phyloP scores from a whole-genome alignment of 2,329 filamentous ascomycete genomes.

The Didymosphaeria variabile region DNA sequence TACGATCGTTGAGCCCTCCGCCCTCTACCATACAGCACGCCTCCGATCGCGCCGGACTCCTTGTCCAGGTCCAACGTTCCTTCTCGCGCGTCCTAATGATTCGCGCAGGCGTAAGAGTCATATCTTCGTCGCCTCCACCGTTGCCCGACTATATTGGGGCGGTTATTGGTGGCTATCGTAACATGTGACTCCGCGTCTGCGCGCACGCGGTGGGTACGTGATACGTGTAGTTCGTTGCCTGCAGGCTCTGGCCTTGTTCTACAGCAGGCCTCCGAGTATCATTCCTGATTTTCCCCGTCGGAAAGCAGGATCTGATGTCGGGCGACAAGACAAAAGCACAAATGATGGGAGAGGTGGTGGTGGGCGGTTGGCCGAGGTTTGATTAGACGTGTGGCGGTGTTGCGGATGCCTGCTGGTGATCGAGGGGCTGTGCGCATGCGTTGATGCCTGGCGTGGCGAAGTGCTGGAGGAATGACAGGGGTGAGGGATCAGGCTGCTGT shows the following conservation, averaged over 20 bases:
- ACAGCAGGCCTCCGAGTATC: no score
- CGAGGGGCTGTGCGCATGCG: conserved; percentile 13
- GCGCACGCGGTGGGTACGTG: conserved; percentile 16
- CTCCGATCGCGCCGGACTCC: neutral
- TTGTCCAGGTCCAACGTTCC: neutral
- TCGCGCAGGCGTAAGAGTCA: neutral
- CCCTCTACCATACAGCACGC: neutral
- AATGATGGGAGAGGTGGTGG: neutral
- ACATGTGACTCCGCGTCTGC: conserved; percentile 34
- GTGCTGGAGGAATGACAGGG: neutral
- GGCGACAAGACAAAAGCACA: neutral
- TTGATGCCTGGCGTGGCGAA: conserved; percentile 21
- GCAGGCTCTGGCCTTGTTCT: neutral
- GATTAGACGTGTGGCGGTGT: conserved; percentile 27
- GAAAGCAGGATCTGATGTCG: conserved; percentile 4
- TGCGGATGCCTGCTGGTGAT: conserved; percentile 10
- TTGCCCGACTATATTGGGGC: neutral
- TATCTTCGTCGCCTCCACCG: neutral
- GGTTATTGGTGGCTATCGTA: conserved; percentile 16
- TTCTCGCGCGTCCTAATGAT: neutral
- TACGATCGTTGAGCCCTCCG: neutral
- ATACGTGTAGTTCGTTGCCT: conserved; percentile 10
- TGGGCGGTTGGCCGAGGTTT: conserved; percentile 16
- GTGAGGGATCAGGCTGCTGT: neutral
- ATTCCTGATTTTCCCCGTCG: neutral